A percentile compares a stretch with the other conserved stretches of the same genome.
Conservation (phyloP, 2,329 filamentous ascomycete genomes). For the Alternaria solani region DNA sequence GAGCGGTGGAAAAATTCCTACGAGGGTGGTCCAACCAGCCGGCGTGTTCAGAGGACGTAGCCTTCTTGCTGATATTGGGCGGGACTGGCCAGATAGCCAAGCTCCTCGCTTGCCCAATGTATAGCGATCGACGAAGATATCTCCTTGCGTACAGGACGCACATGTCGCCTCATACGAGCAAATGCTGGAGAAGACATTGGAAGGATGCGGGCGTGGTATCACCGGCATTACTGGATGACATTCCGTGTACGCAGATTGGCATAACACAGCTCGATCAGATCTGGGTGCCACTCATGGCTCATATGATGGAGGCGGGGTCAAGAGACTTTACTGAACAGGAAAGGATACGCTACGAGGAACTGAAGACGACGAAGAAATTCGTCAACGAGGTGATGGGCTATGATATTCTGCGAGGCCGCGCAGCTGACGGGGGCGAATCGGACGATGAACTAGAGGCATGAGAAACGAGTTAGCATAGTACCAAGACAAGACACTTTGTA, state of each 20-base stretch:
- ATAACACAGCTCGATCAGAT: constrained; percentile 49
- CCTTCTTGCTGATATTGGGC: constrained; percentile 47
- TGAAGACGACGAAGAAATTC: constrained; percentile 40
- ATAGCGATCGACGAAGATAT: constrained; percentile 42
- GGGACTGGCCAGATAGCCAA: constrained; percentile 48
- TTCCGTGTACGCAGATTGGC: constrained; percentile 47
- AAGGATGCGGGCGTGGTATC: constrained; percentile 46
- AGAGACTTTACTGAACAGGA: constrained; percentile 43
- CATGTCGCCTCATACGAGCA: constrained; percentile 47
- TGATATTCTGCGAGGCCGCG: constrained; percentile 44
- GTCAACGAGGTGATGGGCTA: constrained; percentile 50
- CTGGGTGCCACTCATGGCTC: constrained; percentile 43
- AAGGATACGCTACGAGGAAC: constrained; percentile 38
- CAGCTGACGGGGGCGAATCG: constrained; percentile 34
- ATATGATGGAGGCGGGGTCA: constrained; percentile 42
- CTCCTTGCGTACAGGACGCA: constrained; percentile 46
- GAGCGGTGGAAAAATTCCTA: constrained; percentile 41
- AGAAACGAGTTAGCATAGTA: constrained; percentile 8
- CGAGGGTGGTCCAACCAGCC: constrained; percentile 45
- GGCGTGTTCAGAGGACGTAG: constrained; percentile 46
- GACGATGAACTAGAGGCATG: constrained; percentile 33
- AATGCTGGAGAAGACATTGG: constrained; percentile 47
- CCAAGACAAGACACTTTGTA: constrained; percentile 4
- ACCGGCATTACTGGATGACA: constrained; percentile 46
- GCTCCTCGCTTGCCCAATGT: constrained; percentile 43